Base-by-base conservation (phyloP, 2,329 filamentous ascomycete genomes). In the Monilinia fructigena region DNA sequence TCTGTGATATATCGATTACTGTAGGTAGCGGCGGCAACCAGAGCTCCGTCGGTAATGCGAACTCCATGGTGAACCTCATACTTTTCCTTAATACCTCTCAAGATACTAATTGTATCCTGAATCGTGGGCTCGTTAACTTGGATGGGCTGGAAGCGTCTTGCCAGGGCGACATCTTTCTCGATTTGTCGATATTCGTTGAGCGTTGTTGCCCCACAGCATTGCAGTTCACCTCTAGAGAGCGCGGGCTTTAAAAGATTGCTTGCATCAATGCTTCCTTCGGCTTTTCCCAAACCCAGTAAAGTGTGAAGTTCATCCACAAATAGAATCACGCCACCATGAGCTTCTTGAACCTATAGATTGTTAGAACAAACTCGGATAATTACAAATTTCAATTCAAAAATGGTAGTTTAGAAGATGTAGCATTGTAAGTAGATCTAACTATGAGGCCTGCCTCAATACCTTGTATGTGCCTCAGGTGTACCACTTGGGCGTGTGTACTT, bases 21-120 rank as follows among this genome's bases (percentile, higher is more conserved):
- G 75, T 96, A 91, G 0, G 92, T 91, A 2, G 94, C 93, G 2
- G 95, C 94, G 1, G 95, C 93, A 18, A 99, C 94, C 14, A 98
- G 81, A 8, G 95, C 93, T 2, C 90, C 89, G 74, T 98, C 95
- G 0, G 92, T 96, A 71, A 99, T 98, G 64, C 93, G 85, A 0
- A 98, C 94, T 78, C 95, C 94, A 75, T 99, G 95, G 72, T 98
- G 95, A 0, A 98, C 92, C 77, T 98, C 95, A 74, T 99, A 99
- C 71, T 93, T 92, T 75, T 98, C 93, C 76, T 98, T 98, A 81
- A 99, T 97, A 59, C 94, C 95, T 74, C 95, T 88, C 0, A 99
- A 82, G 66, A 99, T 98, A 61, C 92, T 97, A 69, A 99, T 93
- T 0, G 95, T 97, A 72, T 97, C 93, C 72, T 92, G 87, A 0